Conservation (phyloP, 805 yeast genomes). For the Vanderwaltozyma polyspora region DNA sequence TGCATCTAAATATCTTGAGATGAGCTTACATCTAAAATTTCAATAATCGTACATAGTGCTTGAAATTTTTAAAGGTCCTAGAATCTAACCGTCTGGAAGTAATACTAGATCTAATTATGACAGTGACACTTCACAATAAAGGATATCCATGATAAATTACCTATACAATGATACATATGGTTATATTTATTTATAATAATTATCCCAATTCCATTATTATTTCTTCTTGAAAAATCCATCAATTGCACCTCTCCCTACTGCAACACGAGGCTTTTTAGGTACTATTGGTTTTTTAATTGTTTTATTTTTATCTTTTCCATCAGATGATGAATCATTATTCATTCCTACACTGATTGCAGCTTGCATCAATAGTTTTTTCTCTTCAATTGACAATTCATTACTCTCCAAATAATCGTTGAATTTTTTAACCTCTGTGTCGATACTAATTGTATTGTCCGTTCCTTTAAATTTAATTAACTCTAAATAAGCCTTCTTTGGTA, state of each 20-base stretch:
- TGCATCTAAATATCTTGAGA: too few relatives aligned
- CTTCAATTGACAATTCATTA: constrained; percentile 11
- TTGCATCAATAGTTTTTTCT: constrained; percentile 23
- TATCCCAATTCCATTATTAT: constrained; percentile 9
- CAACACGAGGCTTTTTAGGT: constrained; percentile 33
- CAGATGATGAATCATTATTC: constrained; percentile 8
- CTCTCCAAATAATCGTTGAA: constrained; percentile 22
- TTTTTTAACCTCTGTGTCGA: constrained; percentile 24
- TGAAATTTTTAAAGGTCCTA: too few relatives aligned
- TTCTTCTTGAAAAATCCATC: constrained; percentile 53
- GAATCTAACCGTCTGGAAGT: too few relatives aligned
- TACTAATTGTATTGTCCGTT: constrained; percentile 5
- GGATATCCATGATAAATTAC: too few relatives aligned
- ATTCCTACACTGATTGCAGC: constrained; percentile 24
- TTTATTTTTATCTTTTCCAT: constrained; percentile 13
- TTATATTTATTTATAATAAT: too few relatives aligned
- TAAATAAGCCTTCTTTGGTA: constrained; percentile 34
- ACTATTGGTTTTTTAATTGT: constrained; percentile 17
- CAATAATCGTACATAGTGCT: too few relatives aligned
- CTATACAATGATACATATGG: too few relatives aligned
- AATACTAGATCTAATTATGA: too few relatives aligned
- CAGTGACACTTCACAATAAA: too few relatives aligned
- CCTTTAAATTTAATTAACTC: constrained; percentile 12
- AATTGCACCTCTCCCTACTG: constrained; percentile 54
- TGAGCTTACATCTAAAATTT: too few relatives aligned